phyloP scores from a whole-genome alignment of 352 stramenopile species.

The Paralagenidium karlingii region DNA sequence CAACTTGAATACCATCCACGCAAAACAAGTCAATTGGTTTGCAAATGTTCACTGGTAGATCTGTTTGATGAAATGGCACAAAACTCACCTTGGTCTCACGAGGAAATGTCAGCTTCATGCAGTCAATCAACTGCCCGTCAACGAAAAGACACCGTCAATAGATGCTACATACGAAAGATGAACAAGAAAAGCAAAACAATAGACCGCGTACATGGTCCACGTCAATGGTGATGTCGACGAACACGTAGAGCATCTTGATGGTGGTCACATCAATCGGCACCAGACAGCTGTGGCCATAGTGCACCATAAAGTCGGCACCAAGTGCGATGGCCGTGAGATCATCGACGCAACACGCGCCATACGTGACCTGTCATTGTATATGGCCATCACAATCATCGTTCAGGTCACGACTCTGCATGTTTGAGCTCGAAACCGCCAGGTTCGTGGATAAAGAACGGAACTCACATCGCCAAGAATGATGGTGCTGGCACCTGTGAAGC shows the following conservation, averaged over 20 bases:
- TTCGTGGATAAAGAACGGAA: background rate
- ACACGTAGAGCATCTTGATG: conserved; percentile 98
- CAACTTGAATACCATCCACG: no score
- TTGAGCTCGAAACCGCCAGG: no score
- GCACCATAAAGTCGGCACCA: conserved; percentile 96
- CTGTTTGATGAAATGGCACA: background rate
- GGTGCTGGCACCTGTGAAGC: conserved; percentile 83
- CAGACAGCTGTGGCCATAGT: conserved; percentile 99
- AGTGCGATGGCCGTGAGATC: conserved; percentile 94
- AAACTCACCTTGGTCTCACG: conserved; percentile 48
- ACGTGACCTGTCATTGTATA: conserved; percentile 88
- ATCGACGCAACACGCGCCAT: conserved; percentile 99
- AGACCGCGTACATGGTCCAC: conserved; percentile 78
- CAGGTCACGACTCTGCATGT: background rate
- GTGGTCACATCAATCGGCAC: conserved; percentile 94
- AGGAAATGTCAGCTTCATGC: conserved; percentile 86
- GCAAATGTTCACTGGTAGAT: background rate
- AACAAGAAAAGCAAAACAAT: background rate
- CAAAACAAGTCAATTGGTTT: background rate
- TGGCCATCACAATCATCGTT: background rate
- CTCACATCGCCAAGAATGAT: conserved; percentile 96
- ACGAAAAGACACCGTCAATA: background rate
- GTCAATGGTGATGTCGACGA: conserved; percentile 99
- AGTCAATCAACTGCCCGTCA: conserved; percentile 87
- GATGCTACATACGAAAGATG: conserved; percentile 1